These are phyloP conservation scores for Acephala macrosclerotiorum DNA, from an alignment of 2,329 filamentous ascomycete species.

Conservation along the genomic window DNA sequence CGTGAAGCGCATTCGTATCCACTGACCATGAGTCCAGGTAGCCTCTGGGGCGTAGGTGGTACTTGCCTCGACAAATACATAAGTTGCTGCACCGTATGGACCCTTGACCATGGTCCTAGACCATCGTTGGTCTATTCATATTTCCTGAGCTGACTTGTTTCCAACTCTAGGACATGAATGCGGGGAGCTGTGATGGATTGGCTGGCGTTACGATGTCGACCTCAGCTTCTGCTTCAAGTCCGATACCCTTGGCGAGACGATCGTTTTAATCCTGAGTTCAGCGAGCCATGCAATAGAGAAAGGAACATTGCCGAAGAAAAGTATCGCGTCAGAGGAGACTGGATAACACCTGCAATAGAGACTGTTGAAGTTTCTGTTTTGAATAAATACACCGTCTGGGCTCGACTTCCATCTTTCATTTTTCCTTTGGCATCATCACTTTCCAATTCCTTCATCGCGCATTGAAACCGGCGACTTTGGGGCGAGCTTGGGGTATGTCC, in stretches of 20 bases:
- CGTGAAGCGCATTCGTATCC: too few relatives aligned
- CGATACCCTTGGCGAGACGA: background rate
- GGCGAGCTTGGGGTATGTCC: background rate
- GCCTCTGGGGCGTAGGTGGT: background rate
- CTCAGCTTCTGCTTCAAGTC: background rate
- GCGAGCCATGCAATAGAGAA: too few relatives aligned
- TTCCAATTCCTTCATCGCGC: background rate
- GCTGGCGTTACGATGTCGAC: conserved; percentile 1
- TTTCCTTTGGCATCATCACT: background rate
- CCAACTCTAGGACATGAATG: conserved; percentile 9
- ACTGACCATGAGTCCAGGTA: background rate
- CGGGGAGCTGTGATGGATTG: conserved; percentile 2
- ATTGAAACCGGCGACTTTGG: background rate
- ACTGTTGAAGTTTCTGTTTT: background rate
- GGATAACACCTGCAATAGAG: background rate
- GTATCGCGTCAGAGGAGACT: too few relatives aligned
- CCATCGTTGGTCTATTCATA: background rate
- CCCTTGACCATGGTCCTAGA: background rate
- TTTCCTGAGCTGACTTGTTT: background rate
- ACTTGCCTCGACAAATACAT: conserved; percentile 4
- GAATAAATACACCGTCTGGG: background rate
- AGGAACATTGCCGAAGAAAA: too few relatives aligned
- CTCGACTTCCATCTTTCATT: background rate
- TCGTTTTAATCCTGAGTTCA: background rate
- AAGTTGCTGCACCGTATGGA: conserved; percentile 8